phyloP scores from a whole-genome alignment of 345 rosid species.

The Clarkia xantiana region DNA sequence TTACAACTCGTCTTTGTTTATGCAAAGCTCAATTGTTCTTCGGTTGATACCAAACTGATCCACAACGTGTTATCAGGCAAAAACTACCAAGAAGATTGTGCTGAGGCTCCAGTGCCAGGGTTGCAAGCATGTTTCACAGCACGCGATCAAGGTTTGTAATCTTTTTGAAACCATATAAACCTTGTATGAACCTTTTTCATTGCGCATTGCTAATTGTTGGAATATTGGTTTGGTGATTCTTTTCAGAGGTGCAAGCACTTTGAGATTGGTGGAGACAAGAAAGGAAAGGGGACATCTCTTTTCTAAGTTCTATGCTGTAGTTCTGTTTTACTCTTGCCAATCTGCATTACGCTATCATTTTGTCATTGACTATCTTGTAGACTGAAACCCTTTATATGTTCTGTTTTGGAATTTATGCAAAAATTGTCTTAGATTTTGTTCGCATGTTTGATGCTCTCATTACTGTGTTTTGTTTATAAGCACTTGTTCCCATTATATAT shows the following conservation, averaged over 20 bases:
- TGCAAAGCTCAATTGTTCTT: background rate
- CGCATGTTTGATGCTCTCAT: too few species aligned
- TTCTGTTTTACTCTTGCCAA: too few species aligned
- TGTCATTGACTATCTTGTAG: too few species aligned
- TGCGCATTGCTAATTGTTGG: background rate
- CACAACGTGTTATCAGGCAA: constrained; percentile 27
- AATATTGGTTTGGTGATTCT: background rate
- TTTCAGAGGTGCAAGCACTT: constrained; percentile 63
- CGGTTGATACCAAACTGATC: background rate
- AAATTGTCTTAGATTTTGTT: too few species aligned
- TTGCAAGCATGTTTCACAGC: constrained; percentile 75
- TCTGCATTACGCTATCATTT: too few species aligned
- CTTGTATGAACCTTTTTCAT: too few species aligned
- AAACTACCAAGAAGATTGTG: constrained; percentile 81
- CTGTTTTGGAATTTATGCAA: too few species aligned
- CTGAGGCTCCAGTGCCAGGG: constrained; percentile 71
- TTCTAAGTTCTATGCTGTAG: constrained; percentile 24
- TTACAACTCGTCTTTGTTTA: background rate
- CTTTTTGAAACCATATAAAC: too few species aligned
- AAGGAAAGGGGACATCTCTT: constrained; percentile 57
- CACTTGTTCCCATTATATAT: too few species aligned
- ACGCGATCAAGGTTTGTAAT: constrained; percentile 39
- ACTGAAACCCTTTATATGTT: too few species aligned
- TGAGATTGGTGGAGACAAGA: constrained; percentile 65
- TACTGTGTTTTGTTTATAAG: too few species aligned